Base-by-base conservation (phyloP, 225 moss, liverwort and hornwort genomes). In the Sphagnum contortum region DNA sequence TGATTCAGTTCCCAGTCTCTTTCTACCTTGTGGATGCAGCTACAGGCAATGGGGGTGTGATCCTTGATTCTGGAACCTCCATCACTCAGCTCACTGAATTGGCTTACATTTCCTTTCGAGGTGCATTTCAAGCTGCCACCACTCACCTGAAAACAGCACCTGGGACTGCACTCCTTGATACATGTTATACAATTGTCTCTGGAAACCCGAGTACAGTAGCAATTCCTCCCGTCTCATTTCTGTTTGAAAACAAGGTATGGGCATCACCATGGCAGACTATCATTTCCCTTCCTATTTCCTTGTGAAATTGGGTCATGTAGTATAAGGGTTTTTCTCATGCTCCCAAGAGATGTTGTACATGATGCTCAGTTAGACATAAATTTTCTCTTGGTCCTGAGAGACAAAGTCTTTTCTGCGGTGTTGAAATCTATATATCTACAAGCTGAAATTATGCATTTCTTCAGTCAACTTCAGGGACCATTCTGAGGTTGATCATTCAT, bases 11-110 rank as follows among this genome's bases (percentile, higher is more conserved):
- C 48, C 85, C 87, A 4, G 59, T 69, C 8, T 83, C 84, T 3
- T 46, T 71, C 7, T 81, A 81, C 45, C 74, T 70, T 3, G 67
- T 92, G 4, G 85, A 89, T 62, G 29, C 29, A 29, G 70, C 72
- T 6, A 68, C 63, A 3, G 92, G 89, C 0, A 79, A 71, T 52
- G 87, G 89, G 3, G 89, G 92, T 2, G 87, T 89, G 55, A 92
- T 92, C 44, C 56, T 89, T 0, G 92, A 92, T 65, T 79, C 87
- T 3, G 92, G 92, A 10, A 92, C 92, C 0, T 82, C 84, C 6
- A 74, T 89, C 12, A 79, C 92, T 7, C 86, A 83, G 48, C 74
- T 89, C 0, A 4, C 68, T 5, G 76, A 65, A 45, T 69, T 75
- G 0, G 86, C 87, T 0, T 92, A 89, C 52, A 70, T 57, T 6